Conservation (phyloP, 139 green algal genomes). For the Medakamo hakoo region DNA sequence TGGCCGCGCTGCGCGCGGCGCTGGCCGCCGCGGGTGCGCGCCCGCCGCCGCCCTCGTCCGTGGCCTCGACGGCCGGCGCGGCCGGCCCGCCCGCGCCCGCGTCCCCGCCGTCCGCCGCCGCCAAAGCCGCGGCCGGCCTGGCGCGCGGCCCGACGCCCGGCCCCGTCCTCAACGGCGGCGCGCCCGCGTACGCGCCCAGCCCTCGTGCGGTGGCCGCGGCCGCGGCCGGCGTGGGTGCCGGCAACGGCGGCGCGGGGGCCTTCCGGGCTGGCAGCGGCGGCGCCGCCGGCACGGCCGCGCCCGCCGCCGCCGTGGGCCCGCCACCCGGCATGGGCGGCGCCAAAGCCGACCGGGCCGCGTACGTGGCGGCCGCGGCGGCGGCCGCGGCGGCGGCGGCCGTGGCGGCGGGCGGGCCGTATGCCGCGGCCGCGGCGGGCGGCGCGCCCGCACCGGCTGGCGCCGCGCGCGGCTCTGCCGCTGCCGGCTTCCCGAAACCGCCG, state of each 20-base stretch:
- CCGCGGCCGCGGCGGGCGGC: no score
- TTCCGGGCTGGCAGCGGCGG: background rate
- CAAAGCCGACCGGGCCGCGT: background rate
- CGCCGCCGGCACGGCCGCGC: background rate
- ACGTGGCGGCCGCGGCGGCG: background rate
- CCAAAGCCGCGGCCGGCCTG: background rate
- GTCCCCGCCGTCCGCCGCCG: background rate
- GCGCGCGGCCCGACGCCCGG: background rate
- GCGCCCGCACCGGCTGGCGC: background rate
- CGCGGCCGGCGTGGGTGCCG: background rate
- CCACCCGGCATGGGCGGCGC: constrained; percentile 2
- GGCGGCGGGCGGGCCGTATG: background rate
- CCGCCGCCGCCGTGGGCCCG: background rate
- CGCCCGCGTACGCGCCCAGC: no score
- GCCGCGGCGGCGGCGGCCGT: background rate
- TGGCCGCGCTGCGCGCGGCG: constrained; percentile 1
- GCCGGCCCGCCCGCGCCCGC: constrained; percentile 1
- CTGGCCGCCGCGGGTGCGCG: constrained; percentile 8
- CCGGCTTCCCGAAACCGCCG: background rate
- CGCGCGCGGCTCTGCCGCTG: background rate
- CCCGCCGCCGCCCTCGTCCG: background rate
- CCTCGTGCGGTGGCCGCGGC: no score
- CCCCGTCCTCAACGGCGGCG: background rate
- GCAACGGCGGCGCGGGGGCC: background rate
- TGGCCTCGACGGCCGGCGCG: background rate